A percentile compares a stretch with the other conserved stretches of the same genome.
These are phyloP conservation scores for Venturia aucupariae DNA, from an alignment of 2,329 filamentous ascomycete species.

Conservation along the genomic window DNA sequence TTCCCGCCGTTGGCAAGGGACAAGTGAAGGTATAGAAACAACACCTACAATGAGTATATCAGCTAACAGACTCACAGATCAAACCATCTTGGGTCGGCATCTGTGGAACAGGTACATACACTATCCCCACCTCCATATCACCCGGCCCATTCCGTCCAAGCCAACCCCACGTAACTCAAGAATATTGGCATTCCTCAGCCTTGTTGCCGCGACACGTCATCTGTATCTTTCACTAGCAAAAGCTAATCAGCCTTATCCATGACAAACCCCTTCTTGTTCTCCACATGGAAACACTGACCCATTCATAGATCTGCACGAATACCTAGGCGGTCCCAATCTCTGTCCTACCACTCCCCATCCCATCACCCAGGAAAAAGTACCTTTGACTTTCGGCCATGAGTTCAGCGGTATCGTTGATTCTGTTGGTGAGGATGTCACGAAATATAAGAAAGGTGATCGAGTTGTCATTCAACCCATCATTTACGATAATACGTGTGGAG, in stretches of 20 bases:
- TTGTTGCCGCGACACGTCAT: neutral
- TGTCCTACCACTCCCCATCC: slow-evolving; percentile 46
- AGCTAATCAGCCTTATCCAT: too few species aligned
- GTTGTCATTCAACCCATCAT: slow-evolving; percentile 61
- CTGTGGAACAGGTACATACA: slow-evolving; percentile 25
- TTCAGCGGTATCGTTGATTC: slow-evolving; percentile 43
- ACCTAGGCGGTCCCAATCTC: slow-evolving; percentile 38
- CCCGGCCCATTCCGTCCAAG: neutral
- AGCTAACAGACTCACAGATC: slow-evolving; percentile 19
- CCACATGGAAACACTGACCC: neutral
- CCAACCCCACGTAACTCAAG: neutral
- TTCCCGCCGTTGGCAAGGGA: slow-evolving; percentile 30
- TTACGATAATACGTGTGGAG: slow-evolving; percentile 43
- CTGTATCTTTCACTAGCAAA: too few species aligned
- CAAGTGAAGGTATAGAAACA: slow-evolving; percentile 30
- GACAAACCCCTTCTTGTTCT: too few species aligned
- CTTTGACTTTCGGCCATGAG: slow-evolving; percentile 40
- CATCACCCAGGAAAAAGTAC: slow-evolving; percentile 39
- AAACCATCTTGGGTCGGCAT: slow-evolving; percentile 35
- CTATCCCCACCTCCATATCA: neutral
- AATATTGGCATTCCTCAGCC: neutral
- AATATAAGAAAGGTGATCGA: slow-evolving; percentile 39
- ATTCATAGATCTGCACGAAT: slow-evolving; percentile 37
- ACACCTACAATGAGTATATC: neutral
- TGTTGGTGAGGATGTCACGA: slow-evolving; percentile 34